Evolutionary conservation across 2,329 filamentous ascomycete genomes (phyloP).

Genomic region (Claviceps purpurea): DNA sequence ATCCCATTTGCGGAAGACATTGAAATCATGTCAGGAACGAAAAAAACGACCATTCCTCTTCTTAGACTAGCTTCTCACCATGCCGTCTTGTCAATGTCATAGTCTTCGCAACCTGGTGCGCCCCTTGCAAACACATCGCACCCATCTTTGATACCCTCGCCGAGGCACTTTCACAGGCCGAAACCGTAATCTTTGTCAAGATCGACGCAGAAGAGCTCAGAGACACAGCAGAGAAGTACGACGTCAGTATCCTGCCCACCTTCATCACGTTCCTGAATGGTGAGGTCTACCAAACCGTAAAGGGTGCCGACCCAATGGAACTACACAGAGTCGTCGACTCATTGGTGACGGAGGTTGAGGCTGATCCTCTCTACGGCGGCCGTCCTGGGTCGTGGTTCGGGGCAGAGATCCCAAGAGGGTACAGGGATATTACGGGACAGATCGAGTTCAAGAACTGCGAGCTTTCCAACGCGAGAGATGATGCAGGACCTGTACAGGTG

Average conservation of each 20-base stretch:
- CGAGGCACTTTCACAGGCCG: conserved; percentile 52
- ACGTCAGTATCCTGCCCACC: conserved; percentile 69
- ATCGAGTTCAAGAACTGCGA: conserved; percentile 72
- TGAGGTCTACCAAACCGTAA: conserved; percentile 51
- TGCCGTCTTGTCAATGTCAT: background rate
- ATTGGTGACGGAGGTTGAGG: conserved; percentile 51
- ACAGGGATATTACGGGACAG: conserved; percentile 69
- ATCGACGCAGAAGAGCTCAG: conserved; percentile 69
- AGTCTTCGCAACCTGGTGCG: conserved; percentile 87
- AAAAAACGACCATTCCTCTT: background rate
- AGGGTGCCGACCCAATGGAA: conserved; percentile 59
- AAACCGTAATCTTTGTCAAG: conserved; percentile 71
- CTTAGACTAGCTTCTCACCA: conserved; percentile 7
- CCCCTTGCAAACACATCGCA: conserved; percentile 70
- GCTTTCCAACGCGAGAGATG: conserved; percentile 72
- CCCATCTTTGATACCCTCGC: conserved; percentile 73
- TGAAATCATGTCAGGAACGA: too few species aligned
- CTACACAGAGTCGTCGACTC: conserved; percentile 60
- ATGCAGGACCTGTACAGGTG: conserved; percentile 57
- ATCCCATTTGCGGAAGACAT: too few species aligned
- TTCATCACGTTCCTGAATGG: conserved; percentile 77
- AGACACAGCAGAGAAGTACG: conserved; percentile 60
- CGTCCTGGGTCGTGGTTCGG: conserved; percentile 53
- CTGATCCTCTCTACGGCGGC: conserved; percentile 11
- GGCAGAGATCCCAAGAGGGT: conserved; percentile 62